A percentile compares a stretch with the other conserved stretches of the same genome.
These are phyloP conservation scores for Saprolegnia parasitica DNA, from an alignment of 352 stramenopile genomes.

Conservation along the genomic window DNA sequence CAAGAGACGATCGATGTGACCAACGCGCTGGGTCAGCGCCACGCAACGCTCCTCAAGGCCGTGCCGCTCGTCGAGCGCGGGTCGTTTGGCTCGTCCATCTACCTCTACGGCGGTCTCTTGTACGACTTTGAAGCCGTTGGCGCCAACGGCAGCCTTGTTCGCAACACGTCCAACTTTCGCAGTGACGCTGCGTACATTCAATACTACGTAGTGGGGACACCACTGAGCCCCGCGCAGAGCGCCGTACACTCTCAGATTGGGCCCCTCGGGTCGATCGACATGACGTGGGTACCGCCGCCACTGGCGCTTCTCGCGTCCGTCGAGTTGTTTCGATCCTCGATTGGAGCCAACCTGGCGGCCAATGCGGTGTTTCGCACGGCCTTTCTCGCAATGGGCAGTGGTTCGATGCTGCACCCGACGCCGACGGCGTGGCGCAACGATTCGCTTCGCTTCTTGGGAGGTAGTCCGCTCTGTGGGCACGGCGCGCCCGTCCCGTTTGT, in stretches of 20 bases:
- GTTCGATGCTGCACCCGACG: background rate
- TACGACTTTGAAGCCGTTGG: too few relatives aligned
- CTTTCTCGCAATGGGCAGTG: background rate
- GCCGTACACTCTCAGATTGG: background rate
- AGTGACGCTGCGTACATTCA: too few relatives aligned
- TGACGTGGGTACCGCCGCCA: background rate
- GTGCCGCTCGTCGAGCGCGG: background rate
- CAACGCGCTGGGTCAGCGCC: conserved; percentile 4
- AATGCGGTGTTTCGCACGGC: background rate
- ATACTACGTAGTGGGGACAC: too few relatives aligned
- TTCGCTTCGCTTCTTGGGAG: background rate
- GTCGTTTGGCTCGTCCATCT: background rate
- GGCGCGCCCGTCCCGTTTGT: background rate
- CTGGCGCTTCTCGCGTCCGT: background rate
- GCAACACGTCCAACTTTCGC: too few relatives aligned
- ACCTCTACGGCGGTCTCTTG: background rate
- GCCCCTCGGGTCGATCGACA: conserved; percentile 6
- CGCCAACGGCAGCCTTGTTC: too few relatives aligned
- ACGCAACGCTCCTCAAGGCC: background rate
- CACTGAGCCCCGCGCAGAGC: too few relatives aligned
- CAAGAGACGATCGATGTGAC: background rate
- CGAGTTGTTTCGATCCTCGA: background rate
- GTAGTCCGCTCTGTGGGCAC: background rate
- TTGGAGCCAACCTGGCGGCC: background rate
- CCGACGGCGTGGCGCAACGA: background rate